phyloP scores from a whole-genome alignment of 345 rosid species.

The Firmiana major region DNA sequence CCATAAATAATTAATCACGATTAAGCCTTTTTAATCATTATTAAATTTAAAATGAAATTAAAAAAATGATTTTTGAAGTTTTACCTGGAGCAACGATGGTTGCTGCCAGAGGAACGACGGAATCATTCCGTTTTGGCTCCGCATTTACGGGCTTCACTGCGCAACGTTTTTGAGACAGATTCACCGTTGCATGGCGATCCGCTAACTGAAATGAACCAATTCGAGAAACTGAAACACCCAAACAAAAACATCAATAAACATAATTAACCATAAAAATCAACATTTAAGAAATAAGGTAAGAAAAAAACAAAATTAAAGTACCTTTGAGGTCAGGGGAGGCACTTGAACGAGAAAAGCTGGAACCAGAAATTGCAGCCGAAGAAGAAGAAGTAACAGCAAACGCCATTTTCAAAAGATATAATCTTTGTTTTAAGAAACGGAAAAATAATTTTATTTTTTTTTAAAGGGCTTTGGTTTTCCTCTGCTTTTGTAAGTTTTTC shows the following conservation, averaged over 20 bases:
- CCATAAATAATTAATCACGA: neutral
- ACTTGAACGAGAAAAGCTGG: conserved; percentile 31
- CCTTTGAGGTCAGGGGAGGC: conserved; percentile 47
- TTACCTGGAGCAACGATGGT: conserved; percentile 61
- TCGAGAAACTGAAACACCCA: conserved; percentile 41
- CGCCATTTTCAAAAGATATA: conserved; percentile 26
- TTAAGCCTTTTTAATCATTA: neutral
- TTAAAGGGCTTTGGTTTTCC: neutral
- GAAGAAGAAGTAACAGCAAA: conserved; percentile 45
- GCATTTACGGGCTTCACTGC: conserved; percentile 50
- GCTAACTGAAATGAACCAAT: conserved; percentile 46
- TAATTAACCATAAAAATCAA: neutral
- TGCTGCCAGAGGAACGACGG: conserved; percentile 50
- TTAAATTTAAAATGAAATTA: neutral
- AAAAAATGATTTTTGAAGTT: neutral
- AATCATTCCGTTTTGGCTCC: conserved; percentile 49
- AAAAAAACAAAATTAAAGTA: neutral
- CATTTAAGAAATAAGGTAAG: neutral
- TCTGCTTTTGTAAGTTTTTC: neutral
- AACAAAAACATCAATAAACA: neutral
- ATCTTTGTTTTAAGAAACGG: neutral
- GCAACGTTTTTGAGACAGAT: conserved; percentile 37
- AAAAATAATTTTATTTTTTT: too few species aligned
- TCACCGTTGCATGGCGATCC: conserved; percentile 44
- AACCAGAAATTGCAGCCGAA: conserved; percentile 35